Evolutionary conservation across 2,329 filamentous ascomycete genomes (phyloP), one percentile per base, ranked within the genome.

Genomic region (Stachybotrys chlorohalonatus): DNA sequence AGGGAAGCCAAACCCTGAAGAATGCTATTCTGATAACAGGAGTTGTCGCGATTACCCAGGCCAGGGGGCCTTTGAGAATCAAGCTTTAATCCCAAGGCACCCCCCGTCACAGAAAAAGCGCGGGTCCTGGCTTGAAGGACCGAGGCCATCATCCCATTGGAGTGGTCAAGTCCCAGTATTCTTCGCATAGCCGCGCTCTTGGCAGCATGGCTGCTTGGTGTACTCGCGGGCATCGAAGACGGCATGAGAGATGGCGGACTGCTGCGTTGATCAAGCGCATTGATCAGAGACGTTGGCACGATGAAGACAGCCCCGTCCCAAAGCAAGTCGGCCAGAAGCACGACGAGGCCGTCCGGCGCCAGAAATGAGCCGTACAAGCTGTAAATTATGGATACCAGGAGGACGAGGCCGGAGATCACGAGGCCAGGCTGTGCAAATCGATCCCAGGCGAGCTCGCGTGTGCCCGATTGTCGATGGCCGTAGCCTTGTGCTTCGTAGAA

Each of bases 11-110:
- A 75, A 7, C 86, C 85, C 68, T 96, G 91, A 11, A 99, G 83
- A 17, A 96, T 86, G 66, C 92, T 96, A 70, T 99, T 99, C 70
- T 97, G 94, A 69, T 95, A 99, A 75, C 94, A 97, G 1, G 91
- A 96, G 68, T 96, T 96, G 73, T 95, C 90, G 74, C 85, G 86
- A 68, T 99, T 99, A 9, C 90, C 90, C 53, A 97, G 74, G 0
- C 94, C 94, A 1, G 75, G 79, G 52, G 77, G 87, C 36, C 71
- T 70, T 49, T 78, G 73, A 30, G 70, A 64, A 30, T 68, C 68
- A 30, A 63, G 60, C 59, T 74, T 78, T 30, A 72, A 58, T 31
- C 68, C 66, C 53, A 74, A 62, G 42, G 73, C 66, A 53, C 65
- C 72, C 47, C 71, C 75, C 1, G 80, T 80, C 50, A 86, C 66